These are phyloP conservation scores for Cryphonectria parasitica DNA, from an alignment of 2,329 filamentous ascomycete species.

Conservation along the genomic window DNA sequence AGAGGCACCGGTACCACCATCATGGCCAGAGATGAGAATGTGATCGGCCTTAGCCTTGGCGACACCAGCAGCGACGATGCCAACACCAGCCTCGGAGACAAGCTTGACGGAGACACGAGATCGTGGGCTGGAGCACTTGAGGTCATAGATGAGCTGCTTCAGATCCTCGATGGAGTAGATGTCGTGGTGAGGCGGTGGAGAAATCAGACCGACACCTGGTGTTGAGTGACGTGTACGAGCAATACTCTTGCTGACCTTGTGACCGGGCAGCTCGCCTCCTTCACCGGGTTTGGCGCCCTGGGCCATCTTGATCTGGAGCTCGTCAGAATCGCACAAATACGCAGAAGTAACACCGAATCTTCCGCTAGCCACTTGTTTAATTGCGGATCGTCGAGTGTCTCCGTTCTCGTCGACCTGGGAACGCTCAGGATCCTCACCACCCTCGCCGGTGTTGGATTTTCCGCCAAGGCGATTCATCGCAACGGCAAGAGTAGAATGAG, in stretches of 20 bases:
- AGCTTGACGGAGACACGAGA: slow-evolving; percentile 95
- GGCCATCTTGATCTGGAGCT: slow-evolving; percentile 99
- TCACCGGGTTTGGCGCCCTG: slow-evolving; percentile 98
- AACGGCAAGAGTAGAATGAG: slow-evolving; percentile 91
- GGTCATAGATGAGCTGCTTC: slow-evolving; percentile 96
- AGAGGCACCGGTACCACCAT: slow-evolving; percentile 94
- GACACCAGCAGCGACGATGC: slow-evolving; percentile 96
- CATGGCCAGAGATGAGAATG: slow-evolving; percentile 94
- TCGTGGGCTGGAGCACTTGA: slow-evolving; percentile 94
- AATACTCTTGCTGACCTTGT: slow-evolving; percentile 95
- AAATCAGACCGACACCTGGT: slow-evolving; percentile 93
- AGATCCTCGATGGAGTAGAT: slow-evolving; percentile 97
- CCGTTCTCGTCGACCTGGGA: slow-evolving; percentile 86
- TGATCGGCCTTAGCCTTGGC: slow-evolving; percentile 97
- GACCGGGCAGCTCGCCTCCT: slow-evolving; percentile 93
- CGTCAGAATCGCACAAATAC: slow-evolving; percentile 92
- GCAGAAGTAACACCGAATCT: slow-evolving; percentile 95
- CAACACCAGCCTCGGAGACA: slow-evolving; percentile 94
- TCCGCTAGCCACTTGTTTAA: slow-evolving; percentile 96
- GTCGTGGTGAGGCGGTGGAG: slow-evolving; percentile 93
- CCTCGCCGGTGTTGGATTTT: slow-evolving; percentile 97
- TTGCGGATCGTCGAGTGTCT: slow-evolving; percentile 95
- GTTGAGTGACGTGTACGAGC: slow-evolving; percentile 95
- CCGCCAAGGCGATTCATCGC: slow-evolving; percentile 97
- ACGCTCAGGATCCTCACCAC: slow-evolving; percentile 92